These are phyloP conservation scores for Lactarius trivialis DNA, from an alignment of 768 basidiomycete species.

Conservation along the genomic window DNA sequence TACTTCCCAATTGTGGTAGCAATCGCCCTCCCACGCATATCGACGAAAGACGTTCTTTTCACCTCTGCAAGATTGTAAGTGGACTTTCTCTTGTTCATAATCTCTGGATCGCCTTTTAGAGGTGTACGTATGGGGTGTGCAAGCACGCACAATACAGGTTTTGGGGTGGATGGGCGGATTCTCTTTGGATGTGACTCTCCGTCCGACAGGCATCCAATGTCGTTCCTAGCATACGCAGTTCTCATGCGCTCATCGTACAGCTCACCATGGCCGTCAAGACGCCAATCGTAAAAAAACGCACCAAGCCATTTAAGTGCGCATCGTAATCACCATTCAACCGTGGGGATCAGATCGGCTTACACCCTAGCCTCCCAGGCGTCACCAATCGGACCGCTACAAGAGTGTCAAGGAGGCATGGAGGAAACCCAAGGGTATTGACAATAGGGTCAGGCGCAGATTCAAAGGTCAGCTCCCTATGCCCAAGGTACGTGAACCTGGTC, in stretches of 20 bases:
- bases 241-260: slow-evolving; percentile 13
- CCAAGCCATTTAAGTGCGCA: slow-evolving; percentile 90
- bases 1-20: slow-evolving; percentile 12
- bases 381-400: slow-evolving; percentile 97
- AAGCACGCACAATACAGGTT: background rate
- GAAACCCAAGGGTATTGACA: slow-evolving; percentile 99
- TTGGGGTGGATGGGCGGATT: slow-evolving; percentile 24
- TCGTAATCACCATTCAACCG: background rate
- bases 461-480: slow-evolving; percentile 97
- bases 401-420: slow-evolving; percentile 98
- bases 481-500: slow-evolving; percentile 49
- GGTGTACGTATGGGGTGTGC: background rate
- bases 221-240: slow-evolving; percentile 6
- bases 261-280: slow-evolving; percentile 36
- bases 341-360: background rate
- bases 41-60: slow-evolving; percentile 36
- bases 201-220: background rate
- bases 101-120: background rate
- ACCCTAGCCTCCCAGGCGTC: slow-evolving; percentile 54
- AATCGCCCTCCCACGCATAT: slow-evolving; percentile 1
- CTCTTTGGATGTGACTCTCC: background rate
- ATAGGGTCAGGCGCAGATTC: slow-evolving; percentile 91
- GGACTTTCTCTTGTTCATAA: slow-evolving; percentile 20
- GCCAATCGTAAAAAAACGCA: slow-evolving; percentile 93
- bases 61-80: slow-evolving; percentile 49